Conservation (phyloP, 2,329 filamentous ascomycete genomes). For the Pseudogymnoascus sp. region DNA sequence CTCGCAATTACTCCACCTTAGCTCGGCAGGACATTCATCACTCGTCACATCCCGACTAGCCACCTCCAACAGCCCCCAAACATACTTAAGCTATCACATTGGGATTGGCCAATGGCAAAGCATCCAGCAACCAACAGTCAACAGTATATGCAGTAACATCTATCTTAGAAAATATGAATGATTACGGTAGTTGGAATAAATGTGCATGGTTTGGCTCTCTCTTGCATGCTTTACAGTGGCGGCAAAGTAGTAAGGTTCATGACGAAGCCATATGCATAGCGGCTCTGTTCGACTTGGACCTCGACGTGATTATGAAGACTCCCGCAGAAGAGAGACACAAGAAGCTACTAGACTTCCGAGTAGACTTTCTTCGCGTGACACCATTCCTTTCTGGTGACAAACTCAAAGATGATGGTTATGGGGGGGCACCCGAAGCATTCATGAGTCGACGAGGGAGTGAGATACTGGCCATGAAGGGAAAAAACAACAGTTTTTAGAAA, state of each 20-base stretch:
- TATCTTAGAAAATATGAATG: too few relatives aligned
- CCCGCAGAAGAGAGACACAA: background rate
- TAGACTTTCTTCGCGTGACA: slow-evolving; percentile 5
- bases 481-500: background rate
- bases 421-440: slow-evolving; percentile 14
- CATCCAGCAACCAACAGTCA: too few relatives aligned
- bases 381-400: slow-evolving; percentile 13
- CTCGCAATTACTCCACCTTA: too few relatives aligned
- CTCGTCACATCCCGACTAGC: too few relatives aligned
- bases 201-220: background rate
- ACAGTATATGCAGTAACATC: too few relatives aligned
- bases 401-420: slow-evolving; percentile 9
- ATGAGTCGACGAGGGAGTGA: background rate
- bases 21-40: too few relatives aligned
- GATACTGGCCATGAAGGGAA: background rate
- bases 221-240: background rate
- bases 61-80: too few relatives aligned
- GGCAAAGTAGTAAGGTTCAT: background rate
- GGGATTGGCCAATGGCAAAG: too few relatives aligned
- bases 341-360: background rate
- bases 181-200: background rate
- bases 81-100: too few relatives aligned
- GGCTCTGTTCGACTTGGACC: background rate
- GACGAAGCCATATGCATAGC: background rate
- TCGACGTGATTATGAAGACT: background rate